These are phyloP conservation scores for Daldinia sp. DNA, from an alignment of 2,329 filamentous ascomycete genomes.

Conservation along the genomic window DNA sequence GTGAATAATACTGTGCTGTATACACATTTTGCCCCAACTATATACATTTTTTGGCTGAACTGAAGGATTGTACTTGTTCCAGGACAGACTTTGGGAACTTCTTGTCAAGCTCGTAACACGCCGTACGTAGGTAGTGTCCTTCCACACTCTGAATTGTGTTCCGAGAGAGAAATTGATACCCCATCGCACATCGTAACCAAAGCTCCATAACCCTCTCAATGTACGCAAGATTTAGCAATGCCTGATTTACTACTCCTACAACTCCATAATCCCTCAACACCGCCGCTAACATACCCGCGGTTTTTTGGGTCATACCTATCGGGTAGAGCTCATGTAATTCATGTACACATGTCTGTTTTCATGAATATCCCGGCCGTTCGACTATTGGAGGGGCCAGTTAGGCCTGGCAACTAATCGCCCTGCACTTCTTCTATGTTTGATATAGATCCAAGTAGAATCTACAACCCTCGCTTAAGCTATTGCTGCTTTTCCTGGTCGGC, in stretches of 20 bases:
- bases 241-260: constrained; percentile 5
- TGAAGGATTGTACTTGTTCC: background rate
- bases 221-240: background rate
- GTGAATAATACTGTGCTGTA: background rate
- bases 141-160: background rate
- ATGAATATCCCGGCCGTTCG: background rate
- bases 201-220: background rate
- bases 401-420: background rate
- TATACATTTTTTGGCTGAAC: background rate
- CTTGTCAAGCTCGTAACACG: background rate
- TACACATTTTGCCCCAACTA: background rate
- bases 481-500: constrained; percentile 14
- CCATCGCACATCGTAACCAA: background rate
- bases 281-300: background rate
- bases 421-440: constrained; percentile 7
- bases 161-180: background rate
- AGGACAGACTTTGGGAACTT: background rate
- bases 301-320: background rate
- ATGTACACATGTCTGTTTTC: constrained; percentile 7
- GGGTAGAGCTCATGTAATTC: background rate
- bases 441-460: background rate
- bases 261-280: constrained; percentile 4
- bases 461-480: background rate
- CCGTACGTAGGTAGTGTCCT: background rate
- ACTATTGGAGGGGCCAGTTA: background rate